These are phyloP conservation scores for Pistacia vera DNA, from an alignment of 345 rosid species.

Conservation along the genomic window DNA sequence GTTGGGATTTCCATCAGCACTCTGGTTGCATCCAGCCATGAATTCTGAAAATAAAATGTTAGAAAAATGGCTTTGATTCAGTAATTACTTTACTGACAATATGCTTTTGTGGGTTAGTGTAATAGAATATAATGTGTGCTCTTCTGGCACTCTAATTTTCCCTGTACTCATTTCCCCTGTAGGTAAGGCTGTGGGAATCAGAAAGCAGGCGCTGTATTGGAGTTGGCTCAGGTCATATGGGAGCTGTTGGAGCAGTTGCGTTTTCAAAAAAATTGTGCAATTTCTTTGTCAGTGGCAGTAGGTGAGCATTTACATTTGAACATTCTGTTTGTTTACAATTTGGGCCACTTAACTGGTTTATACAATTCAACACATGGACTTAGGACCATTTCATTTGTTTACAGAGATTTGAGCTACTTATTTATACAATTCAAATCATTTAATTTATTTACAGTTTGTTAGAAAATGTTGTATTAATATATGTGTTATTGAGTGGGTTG, in stretches of 20 bases:
- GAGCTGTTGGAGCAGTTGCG: slow-evolving; percentile 88
- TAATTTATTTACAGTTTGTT: too few relatives aligned
- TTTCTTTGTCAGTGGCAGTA: slow-evolving; percentile 92
- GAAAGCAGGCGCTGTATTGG: slow-evolving; percentile 73
- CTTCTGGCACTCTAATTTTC: slow-evolving; percentile 3
- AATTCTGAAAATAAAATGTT: neutral
- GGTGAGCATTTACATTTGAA: slow-evolving; percentile 49
- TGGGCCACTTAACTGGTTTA: too few relatives aligned
- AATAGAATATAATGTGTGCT: neutral
- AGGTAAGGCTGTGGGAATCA: slow-evolving; percentile 93
- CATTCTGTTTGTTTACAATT: neutral
- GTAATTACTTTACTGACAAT: neutral
- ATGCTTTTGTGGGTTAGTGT: neutral
- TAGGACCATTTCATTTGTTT: too few relatives aligned
- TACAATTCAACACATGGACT: too few relatives aligned
- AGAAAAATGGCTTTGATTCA: neutral
- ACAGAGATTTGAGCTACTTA: too few relatives aligned
- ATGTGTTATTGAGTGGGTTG: too few relatives aligned
- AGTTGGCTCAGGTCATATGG: slow-evolving; percentile 88
- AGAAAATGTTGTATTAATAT: too few relatives aligned
- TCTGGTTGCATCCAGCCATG: neutral
- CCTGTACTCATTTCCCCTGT: slow-evolving; percentile 21
- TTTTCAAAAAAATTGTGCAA: slow-evolving; percentile 67
- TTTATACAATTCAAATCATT: too few relatives aligned
- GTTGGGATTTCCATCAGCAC: slow-evolving; percentile 8